These are phyloP conservation scores for Fonsecaea erecta DNA, from an alignment of 2,329 filamentous ascomycete genomes.

Conservation along the genomic window DNA sequence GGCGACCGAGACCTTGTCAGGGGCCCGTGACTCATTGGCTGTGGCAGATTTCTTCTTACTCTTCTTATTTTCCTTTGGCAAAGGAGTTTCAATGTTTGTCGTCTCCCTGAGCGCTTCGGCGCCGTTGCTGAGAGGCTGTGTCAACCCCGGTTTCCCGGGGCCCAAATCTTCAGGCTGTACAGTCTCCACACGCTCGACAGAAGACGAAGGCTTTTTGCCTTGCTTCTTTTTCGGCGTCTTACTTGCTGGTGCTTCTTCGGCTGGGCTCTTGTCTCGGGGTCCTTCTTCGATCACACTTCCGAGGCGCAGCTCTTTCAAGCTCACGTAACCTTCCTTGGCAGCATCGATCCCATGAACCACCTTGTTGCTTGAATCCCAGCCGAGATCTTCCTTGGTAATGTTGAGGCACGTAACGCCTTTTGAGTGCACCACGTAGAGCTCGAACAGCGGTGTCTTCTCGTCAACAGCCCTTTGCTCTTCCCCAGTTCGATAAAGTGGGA, in stretches of 20 bases:
- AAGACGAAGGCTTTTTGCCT: conserved; percentile 41
- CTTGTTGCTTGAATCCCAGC: conserved; percentile 90
- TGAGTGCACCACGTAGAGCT: conserved; percentile 96
- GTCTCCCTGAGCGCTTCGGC: conserved; percentile 20
- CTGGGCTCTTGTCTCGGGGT: conserved; percentile 45
- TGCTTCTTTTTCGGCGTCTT: conserved; percentile 51
- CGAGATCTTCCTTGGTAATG: conserved; percentile 85
- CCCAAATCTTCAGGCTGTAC: conserved; percentile 41
- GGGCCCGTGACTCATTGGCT: conserved; percentile 7
- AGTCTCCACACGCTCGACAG: conserved; percentile 33
- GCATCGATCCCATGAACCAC: conserved; percentile 78
- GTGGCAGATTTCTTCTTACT: conserved; percentile 35
- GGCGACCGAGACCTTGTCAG: conserved; percentile 20
- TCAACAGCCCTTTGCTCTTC: conserved; percentile 58
- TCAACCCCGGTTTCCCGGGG: conserved; percentile 28
- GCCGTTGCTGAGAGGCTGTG: conserved; percentile 11
- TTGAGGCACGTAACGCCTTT: conserved; percentile 90
- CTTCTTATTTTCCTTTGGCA: conserved; percentile 36
- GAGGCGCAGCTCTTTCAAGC: conserved; percentile 69
- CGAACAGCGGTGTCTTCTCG: conserved; percentile 79
- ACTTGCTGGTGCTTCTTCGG: conserved; percentile 46
- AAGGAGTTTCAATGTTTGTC: conserved; percentile 19
- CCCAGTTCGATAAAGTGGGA: conserved; percentile 65
- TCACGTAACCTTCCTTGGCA: conserved; percentile 72
- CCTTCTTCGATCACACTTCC: conserved; percentile 47